Evolutionary conservation across 768 basidiomycete genomes (phyloP), one percentile per base, ranked within the genome.

Genomic region (Daedaleopsis nitida): DNA sequence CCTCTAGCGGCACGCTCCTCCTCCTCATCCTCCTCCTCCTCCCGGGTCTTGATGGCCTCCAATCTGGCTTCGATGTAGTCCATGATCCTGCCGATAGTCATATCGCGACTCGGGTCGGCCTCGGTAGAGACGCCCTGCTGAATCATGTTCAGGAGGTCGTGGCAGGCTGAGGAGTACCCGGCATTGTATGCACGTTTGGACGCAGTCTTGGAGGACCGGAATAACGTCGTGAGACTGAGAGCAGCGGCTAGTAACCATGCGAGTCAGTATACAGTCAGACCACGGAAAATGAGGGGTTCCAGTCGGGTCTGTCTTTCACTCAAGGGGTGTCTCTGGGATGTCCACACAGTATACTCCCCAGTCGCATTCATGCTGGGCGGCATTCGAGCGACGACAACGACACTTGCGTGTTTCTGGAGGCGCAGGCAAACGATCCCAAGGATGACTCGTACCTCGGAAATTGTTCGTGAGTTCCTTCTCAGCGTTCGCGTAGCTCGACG

Each of bases 21-120:
- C 59, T 91, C 91, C 69, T 92, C 90, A 34, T 90, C 89, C 62
- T 92, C 91, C 69, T 92, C 92, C 56, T 93, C 91, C 56, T 91
- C 88, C 47, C 86, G 79, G 1, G 85, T 79, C 66, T 81, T 85
- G 59, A 93, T 83, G 0, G 90, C 91, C 23, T 93, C 91, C 45
- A 92, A 73, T 58, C 92, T 77, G 0, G 89, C 91, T 70, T 94
- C 92, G 62, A 88, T 84, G 87, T 90, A 93, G 67, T 93, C 91
- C 86, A 93, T 84, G 53, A 94, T 86, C 32, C 86, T 74, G 12
- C 88, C 91, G 67, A 93, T 87, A 0, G 87, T 85, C 86, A 91
- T 84, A 44, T 87, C 87, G 53, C 80, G 78, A 50, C 77, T 78
- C 21, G 62, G 53, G 56, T 81, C 81, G 32, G 78, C 72, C 60